phyloP scores from a whole-genome alignment of 495 filamentous ascomycete species.

The Penicillium coffeae region DNA sequence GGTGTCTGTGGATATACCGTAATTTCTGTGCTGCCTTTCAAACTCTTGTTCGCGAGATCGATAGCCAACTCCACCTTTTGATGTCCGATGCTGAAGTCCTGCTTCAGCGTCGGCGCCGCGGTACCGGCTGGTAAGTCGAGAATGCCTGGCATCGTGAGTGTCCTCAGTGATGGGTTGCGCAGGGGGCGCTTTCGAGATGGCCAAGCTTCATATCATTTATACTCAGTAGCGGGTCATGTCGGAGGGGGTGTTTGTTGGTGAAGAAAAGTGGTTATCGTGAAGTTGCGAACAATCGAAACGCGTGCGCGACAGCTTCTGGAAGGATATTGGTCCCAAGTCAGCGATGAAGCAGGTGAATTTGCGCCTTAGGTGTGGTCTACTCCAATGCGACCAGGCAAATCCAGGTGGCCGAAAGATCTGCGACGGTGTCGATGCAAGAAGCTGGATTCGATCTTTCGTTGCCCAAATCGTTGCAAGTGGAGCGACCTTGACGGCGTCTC shows the following conservation, averaged over 20 bases:
- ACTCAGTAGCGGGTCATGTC: constrained; percentile 13
- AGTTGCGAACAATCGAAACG: background rate
- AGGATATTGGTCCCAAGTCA: background rate
- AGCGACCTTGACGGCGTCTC: constrained; percentile 2
- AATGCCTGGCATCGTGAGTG: constrained; percentile 44
- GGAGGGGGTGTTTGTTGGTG: background rate
- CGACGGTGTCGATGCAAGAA: too few relatives aligned
- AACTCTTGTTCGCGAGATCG: constrained; percentile 67
- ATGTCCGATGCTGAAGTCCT: constrained; percentile 61
- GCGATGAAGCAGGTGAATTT: too few relatives aligned
- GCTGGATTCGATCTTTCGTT: background rate
- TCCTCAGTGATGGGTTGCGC: constrained; percentile 42
- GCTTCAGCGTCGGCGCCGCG: constrained; percentile 27
- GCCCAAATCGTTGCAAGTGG: background rate
- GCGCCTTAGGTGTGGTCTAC: too few relatives aligned
- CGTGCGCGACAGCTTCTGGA: background rate
- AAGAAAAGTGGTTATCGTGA: background rate
- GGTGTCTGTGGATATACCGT: constrained; percentile 65
- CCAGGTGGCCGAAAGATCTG: too few relatives aligned
- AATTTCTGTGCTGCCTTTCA: constrained; percentile 79
- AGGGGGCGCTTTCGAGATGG: constrained; percentile 34
- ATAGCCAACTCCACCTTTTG: constrained; percentile 88
- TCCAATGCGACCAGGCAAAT: too few relatives aligned
- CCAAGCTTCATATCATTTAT: constrained; percentile 41
- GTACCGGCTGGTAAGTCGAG: constrained; percentile 36